Evolutionary conservation across 1,139 yeast species (phyloP), one percentile per base, ranked within the genome.

Genomic region (Suhomyces panamericanus): DNA sequence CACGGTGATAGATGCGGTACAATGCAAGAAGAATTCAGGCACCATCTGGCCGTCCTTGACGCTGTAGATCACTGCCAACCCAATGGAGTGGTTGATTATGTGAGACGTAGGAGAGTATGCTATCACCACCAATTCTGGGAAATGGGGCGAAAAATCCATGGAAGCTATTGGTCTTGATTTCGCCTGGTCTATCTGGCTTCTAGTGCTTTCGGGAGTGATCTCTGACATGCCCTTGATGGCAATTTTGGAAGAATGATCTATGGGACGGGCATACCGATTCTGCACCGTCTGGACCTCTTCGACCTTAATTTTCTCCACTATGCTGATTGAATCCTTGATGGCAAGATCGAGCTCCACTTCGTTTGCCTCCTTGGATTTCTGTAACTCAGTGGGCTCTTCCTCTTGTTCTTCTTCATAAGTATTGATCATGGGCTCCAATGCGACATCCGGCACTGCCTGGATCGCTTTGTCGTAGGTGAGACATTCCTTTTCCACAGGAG

Each of bases 1-100:
- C 30, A 67, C 67, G 7, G 80, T 69, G 10, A 79, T 74, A 0
- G 81, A 66, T 1, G 74, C 57, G 5, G 66, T 48, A 46, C 69
- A 58, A 15, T 68, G 64, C 40, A 83, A 70, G 33, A 72, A 69
- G 55, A 66, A 75, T 52, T 82, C 87, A 0, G 86, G 83, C 28
- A 63, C 53, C 5, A 57, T 45, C 12, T 44, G 48, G 1, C 47
- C 24, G 42, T 40, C 51, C 17, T 43, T 62, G 32, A 48, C 46
- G 52, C 55, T 64, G 58, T 60, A 71, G 44, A 64, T 63, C 9
- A 47, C 34, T 14, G 67, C 80, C 58, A 77, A 68, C 53, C 57
- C 81, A 42, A 57, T 65, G 4, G 66, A 24, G 11, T 14, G 12
- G 16, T 29, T 17, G 9, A 14, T 16, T 5, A 26, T 13, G 4